These are phyloP conservation scores for Hippophae rhamnoides DNA, from an alignment of 306 rosid genomes.

Conservation along the genomic window DNA sequence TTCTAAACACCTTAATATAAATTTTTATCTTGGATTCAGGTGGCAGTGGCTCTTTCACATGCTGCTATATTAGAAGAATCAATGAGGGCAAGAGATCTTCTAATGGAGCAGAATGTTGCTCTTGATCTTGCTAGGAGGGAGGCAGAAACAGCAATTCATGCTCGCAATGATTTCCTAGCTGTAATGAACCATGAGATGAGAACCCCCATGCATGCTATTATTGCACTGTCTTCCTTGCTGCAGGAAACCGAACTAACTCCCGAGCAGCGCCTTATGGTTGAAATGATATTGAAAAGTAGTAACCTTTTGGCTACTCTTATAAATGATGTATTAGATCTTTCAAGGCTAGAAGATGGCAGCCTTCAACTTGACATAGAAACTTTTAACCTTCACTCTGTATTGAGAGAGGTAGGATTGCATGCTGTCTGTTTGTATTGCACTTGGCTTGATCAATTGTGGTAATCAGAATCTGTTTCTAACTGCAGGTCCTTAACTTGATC, in stretches of 20 bases:
- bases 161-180: conserved; percentile 95
- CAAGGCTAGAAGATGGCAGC: conserved; percentile 93
- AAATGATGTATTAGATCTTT: conserved; percentile 94
- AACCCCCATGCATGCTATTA: conserved; percentile 98
- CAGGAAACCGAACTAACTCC: conserved; percentile 90
- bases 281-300: conserved; percentile 84
- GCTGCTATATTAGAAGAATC: conserved; percentile 99
- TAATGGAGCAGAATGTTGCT: conserved; percentile 92
- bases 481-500: conserved; percentile 78
- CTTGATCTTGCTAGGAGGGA: conserved; percentile 95
- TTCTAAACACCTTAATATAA: background rate
- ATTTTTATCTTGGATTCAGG: conserved; percentile 31
- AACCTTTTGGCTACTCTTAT: conserved; percentile 83
- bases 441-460: conserved; percentile 6
- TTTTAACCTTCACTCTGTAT: conserved; percentile 71
- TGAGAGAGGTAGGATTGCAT: conserved; percentile 55
- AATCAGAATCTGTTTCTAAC: conserved; percentile 13
- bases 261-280: conserved; percentile 95
- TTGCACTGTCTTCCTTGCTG: conserved; percentile 87
- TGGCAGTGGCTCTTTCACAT: conserved; percentile 98
- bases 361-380: conserved; percentile 69
- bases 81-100: conserved; percentile 91
- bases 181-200: conserved; percentile 99
- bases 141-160: conserved; percentile 98
- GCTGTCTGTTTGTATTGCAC: conserved; percentile 3